phyloP scores from a whole-genome alignment of 495 filamentous ascomycete genomes.

The Apodospora peruviana region DNA sequence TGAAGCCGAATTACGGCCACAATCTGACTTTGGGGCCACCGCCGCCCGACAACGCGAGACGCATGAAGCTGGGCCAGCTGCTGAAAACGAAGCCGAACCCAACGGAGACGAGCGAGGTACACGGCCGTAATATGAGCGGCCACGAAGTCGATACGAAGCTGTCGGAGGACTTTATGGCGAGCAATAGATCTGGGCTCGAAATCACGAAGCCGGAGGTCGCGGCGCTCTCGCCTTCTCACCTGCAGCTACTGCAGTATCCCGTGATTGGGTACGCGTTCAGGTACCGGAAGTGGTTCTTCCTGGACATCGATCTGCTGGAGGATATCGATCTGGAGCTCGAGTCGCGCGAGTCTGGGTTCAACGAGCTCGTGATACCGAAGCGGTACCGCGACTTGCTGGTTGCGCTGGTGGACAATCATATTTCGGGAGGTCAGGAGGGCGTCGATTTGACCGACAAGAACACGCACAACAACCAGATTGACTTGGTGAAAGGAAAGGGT shows the following conservation, averaged over 20 bases:
- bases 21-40: too few relatives aligned
- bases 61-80: too few relatives aligned
- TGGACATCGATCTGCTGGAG: not conserved
- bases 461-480: slow-evolving; percentile 15
- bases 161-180: not conserved
- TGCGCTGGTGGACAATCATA: slow-evolving; percentile 30
- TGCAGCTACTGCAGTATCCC: not conserved
- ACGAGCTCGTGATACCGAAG: slow-evolving; percentile 26
- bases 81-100: too few relatives aligned
- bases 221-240: not conserved
- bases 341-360: slow-evolving; percentile 19
- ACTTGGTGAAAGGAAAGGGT: slow-evolving; percentile 49
- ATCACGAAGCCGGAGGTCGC: slow-evolving; percentile 2
- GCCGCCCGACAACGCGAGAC: too few relatives aligned
- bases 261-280: not conserved
- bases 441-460: not conserved
- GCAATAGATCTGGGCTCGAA: not conserved
- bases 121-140: not conserved
- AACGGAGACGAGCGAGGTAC: not conserved
- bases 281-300: not conserved
- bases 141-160: slow-evolving; percentile 2
- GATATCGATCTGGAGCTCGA: slow-evolving; percentile 3
- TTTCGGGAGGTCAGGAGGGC: slow-evolving; percentile 9
- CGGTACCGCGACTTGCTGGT: slow-evolving; percentile 27
- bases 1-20: not conserved